Conservation (phyloP, 2,329 filamentous ascomycete species). For the Apiospora marii region DNA sequence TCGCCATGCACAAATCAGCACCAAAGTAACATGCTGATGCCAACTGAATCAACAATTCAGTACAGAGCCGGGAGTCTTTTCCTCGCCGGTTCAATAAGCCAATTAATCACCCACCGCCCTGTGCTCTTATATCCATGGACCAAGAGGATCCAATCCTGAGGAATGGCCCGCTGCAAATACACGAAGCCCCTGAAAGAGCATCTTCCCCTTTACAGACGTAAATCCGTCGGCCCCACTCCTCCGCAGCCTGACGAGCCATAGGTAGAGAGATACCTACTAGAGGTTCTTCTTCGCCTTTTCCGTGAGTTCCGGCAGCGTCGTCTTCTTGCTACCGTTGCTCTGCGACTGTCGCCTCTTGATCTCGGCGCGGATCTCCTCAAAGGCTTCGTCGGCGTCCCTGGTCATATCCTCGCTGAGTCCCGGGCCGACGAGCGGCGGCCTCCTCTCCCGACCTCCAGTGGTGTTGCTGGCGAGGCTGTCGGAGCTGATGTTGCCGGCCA, state of each 20-base stretch:
- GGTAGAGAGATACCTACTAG: neutral
- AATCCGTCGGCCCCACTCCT: neutral
- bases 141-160: neutral
- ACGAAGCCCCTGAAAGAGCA: neutral
- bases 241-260: neutral
- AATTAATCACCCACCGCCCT: neutral
- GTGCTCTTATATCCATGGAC: no score
- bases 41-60: neutral
- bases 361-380: constrained; percentile 77
- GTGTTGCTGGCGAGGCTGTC: constrained; percentile 57
- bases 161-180: neutral
- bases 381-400: constrained; percentile 78
- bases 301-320: neutral
- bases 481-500: constrained; percentile 61
- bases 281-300: constrained; percentile 3
- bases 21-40: neutral
- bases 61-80: neutral
- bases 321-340: constrained; percentile 38
- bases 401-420: constrained; percentile 82
- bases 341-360: constrained; percentile 65
- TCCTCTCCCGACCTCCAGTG: constrained; percentile 37
- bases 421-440: constrained; percentile 66
- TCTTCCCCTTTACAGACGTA: neutral
- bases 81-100: neutral
- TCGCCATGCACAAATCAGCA: neutral